Conservation (phyloP, 805 yeast species). For the Candida railenensis region DNA sequence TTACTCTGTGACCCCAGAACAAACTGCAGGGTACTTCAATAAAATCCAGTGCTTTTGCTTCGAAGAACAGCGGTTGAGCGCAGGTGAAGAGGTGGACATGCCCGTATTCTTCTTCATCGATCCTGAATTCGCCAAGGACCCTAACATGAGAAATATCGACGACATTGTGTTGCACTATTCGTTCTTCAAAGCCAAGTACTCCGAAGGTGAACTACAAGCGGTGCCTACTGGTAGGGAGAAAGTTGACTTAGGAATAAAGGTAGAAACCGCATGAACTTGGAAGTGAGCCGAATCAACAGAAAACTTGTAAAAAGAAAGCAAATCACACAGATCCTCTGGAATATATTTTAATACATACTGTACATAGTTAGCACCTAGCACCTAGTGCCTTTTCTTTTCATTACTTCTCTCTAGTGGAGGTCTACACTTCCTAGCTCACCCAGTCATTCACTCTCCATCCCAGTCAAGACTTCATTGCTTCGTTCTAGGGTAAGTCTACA, state of each 20-base stretch:
- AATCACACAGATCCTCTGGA: neutral
- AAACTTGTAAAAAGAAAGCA: too few relatives aligned
- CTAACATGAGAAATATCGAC: conserved; percentile 85
- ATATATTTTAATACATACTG: neutral
- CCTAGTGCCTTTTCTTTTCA: neutral
- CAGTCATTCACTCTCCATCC: too few relatives aligned
- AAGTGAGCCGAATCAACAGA: too few relatives aligned
- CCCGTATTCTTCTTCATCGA: conserved; percentile 96
- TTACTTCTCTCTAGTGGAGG: too few relatives aligned
- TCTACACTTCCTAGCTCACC: too few relatives aligned
- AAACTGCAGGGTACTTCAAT: conserved; percentile 93
- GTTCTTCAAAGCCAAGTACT: conserved; percentile 67
- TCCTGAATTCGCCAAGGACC: conserved; percentile 93
- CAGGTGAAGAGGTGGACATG: conserved; percentile 99
- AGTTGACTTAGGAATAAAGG: too few relatives aligned
- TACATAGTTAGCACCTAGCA: neutral
- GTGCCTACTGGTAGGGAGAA: conserved; percentile 27
- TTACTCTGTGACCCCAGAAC: conserved; percentile 93
- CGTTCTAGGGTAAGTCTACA: conserved; percentile 20
- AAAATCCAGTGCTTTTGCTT: conserved; percentile 98
- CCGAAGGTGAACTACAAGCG: conserved; percentile 41
- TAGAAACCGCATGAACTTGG: too few relatives aligned
- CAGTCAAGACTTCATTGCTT: too few relatives aligned
- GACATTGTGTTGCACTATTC: conserved; percentile 91
- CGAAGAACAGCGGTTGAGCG: conserved; percentile 89